Conservation (phyloP, 1,284 basidiomycete species). For the Leccinum pachyderme region DNA sequence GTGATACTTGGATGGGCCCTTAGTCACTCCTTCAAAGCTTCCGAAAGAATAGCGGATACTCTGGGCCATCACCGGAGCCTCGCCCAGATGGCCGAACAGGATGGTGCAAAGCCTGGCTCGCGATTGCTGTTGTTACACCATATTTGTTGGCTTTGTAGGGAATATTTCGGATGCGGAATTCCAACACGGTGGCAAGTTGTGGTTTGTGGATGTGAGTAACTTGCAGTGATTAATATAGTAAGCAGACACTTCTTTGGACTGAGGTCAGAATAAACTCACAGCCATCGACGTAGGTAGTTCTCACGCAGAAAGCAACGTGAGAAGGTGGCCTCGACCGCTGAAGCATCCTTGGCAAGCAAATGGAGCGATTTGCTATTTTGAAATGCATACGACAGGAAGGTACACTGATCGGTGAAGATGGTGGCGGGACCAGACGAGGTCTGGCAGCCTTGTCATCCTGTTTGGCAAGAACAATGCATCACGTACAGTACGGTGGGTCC, state of each 20-base stretch:
- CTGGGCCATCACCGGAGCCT: too few species aligned
- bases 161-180: constrained; percentile 51
- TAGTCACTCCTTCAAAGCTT: too few species aligned
- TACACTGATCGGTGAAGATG: neutral
- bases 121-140: constrained; percentile 55
- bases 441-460: neutral
- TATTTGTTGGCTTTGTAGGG: constrained; percentile 48
- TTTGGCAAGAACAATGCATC: neutral
- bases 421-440: neutral
- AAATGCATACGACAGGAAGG: neutral
- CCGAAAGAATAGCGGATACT: too few species aligned
- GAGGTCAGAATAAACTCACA: neutral
- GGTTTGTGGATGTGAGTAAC: neutral
- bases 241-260: neutral
- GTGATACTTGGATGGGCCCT: too few species aligned
- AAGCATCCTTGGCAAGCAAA: neutral
- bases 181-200: constrained; percentile 37
- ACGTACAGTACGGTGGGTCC: neutral
- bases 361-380: neutral
- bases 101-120: constrained; percentile 50
- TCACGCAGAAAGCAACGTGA: neutral
- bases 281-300: neutral
- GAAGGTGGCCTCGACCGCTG: neutral
- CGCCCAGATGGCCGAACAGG: too few species aligned
- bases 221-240: neutral